Percentiles rank a stretch among this genome's conserved stretches.
These are phyloP conservation scores for Plasmodium malariae DNA, from an alignment of 169 alveolate species.

Conservation along the genomic window DNA sequence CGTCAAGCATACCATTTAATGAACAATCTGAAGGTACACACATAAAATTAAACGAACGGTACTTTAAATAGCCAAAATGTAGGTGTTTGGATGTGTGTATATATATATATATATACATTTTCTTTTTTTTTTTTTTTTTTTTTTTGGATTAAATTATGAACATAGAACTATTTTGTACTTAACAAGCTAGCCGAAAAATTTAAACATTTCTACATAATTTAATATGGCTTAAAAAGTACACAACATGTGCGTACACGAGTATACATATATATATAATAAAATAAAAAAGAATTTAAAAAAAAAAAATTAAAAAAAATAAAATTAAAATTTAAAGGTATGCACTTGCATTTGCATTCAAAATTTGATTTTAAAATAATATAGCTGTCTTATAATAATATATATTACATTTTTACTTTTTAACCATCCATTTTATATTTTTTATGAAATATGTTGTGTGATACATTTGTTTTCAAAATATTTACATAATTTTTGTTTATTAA, in stretches of 20 bases:
- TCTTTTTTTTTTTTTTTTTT: conserved; percentile 9
- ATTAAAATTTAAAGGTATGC: background rate
- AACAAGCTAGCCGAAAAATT: conserved; percentile 25
- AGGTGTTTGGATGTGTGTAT: conserved; percentile 18
- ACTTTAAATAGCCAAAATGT: conserved; percentile 18
- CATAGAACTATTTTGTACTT: conserved; percentile 12
- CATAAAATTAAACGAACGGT: conserved; percentile 1
- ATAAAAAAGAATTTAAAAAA: background rate
- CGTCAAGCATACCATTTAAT: background rate
- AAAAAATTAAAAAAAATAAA: conserved; percentile 15
- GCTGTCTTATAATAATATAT: conserved; percentile 19
- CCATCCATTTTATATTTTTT: conserved; percentile 12
- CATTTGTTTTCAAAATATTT: conserved; percentile 15
- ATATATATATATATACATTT: conserved; percentile 7
- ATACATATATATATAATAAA: background rate
- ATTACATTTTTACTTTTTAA: conserved; percentile 10
- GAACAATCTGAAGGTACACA: background rate
- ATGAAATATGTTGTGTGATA: conserved; percentile 31
- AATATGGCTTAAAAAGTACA: background rate
- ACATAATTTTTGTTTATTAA: conserved; percentile 1
- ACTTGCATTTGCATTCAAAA: background rate
- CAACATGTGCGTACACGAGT: background rate
- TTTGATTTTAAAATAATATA: conserved; percentile 12
- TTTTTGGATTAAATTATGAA: conserved; percentile 10
- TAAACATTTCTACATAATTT: conserved; percentile 6